Evolutionary conservation across 2,329 filamentous ascomycete genomes (phyloP).

Genomic region (Botrytis sinoallii): DNA sequence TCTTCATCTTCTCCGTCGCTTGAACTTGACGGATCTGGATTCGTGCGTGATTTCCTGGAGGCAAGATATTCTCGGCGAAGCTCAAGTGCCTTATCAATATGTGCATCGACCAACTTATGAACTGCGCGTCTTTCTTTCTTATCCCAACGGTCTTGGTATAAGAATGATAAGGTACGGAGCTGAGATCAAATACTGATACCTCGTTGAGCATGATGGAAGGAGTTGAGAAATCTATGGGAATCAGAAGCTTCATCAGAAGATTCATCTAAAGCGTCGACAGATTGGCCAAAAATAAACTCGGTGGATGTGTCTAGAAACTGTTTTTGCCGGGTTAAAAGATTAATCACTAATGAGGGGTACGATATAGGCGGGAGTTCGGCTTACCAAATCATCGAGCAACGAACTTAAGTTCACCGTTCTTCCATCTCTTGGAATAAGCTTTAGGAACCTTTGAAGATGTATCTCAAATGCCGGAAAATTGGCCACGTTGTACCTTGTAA

Average conservation of each 20-base stretch:
- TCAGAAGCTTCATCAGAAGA: background rate
- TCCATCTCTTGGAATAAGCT: slow-evolving; percentile 4
- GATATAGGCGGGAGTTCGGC: background rate
- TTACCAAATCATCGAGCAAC: background rate
- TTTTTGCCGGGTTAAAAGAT: too few relatives aligned
- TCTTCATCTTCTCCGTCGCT: background rate
- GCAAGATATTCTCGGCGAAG: background rate
- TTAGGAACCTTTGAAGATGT: slow-evolving; percentile 42
- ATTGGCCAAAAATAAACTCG: slow-evolving; percentile 53
- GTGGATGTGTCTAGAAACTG: slow-evolving; percentile 36
- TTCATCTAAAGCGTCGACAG: slow-evolving; percentile 40
- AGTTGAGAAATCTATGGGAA: background rate
- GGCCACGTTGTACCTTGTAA: slow-evolving; percentile 51
- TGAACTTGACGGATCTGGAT: background rate
- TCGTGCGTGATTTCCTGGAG: background rate
- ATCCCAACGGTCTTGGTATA: background rate
- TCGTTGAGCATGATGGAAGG: background rate
- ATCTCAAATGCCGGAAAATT: slow-evolving; percentile 67
- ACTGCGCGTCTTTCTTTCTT: background rate
- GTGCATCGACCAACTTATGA: background rate
- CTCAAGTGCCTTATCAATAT: background rate
- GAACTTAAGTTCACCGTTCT: slow-evolving; percentile 22
- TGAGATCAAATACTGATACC: background rate
- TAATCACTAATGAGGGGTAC: background rate
- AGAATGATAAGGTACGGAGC: background rate